Evolutionary conservation across 2,329 filamentous ascomycete species (phyloP).

Genomic region (Aspergillus pseudonomiae): DNA sequence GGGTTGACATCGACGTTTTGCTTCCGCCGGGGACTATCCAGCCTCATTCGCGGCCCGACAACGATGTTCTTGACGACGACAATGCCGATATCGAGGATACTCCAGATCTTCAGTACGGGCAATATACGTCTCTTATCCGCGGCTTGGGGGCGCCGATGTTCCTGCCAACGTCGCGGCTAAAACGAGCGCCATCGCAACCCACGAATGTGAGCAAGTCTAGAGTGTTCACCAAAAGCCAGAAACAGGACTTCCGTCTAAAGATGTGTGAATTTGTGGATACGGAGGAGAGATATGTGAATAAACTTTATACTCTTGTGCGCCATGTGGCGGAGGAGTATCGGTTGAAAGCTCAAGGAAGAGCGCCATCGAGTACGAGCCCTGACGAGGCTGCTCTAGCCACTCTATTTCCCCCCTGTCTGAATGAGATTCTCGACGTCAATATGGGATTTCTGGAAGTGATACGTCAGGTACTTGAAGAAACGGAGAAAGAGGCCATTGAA

Average conservation of each 20-base stretch:
- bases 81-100: conserved; percentile 45
- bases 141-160: conserved; percentile 83
- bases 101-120: conserved; percentile 65
- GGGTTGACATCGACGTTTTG: conserved; percentile 85
- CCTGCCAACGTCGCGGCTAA: conserved; percentile 79
- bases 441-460: conserved; percentile 77
- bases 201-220: conserved; percentile 77
- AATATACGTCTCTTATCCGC: conserved; percentile 75
- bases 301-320: conserved; percentile 80
- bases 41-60: conserved; percentile 62
- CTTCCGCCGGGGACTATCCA: conserved; percentile 75
- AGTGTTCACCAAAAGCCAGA: conserved; percentile 78
- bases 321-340: conserved; percentile 81
- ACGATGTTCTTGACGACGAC: conserved; percentile 67
- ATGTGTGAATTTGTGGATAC: conserved; percentile 90
- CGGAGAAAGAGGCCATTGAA: conserved; percentile 75
- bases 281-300: conserved; percentile 89
- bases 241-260: conserved; percentile 81
- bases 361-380: conserved; percentile 68
- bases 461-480: conserved; percentile 75
- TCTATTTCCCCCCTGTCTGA: conserved; percentile 79
- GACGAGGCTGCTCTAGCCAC: conserved; percentile 71
- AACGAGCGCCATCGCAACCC: conserved; percentile 83
- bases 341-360: conserved; percentile 64
- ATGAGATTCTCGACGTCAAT: conserved; percentile 80